Percentiles rank a stretch among this genome's conserved stretches.
Evolutionary conservation across 805 yeast species (phyloP).

Genomic region (Tetrapisispora taiwanensis): DNA sequence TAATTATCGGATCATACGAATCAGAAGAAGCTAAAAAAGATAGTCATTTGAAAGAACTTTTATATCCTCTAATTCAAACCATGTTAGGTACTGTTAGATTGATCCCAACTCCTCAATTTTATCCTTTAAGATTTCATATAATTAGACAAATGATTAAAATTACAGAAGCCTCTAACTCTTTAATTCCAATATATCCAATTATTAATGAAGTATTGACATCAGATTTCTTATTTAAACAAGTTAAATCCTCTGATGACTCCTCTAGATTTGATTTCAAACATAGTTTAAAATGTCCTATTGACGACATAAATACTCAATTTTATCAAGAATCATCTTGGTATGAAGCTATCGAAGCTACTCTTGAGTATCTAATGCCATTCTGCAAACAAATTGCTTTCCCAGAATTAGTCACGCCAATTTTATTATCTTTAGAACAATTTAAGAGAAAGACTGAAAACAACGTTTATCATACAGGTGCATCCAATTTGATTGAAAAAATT

Average conservation of each 20-base stretch:
- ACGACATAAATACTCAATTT: conserved; percentile 67
- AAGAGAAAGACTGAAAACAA: conserved; percentile 47
- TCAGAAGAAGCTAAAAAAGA: conserved; percentile 45
- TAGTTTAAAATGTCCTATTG: conserved; percentile 71
- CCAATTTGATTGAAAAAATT: conserved; percentile 63
- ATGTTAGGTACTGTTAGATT: conserved; percentile 82
- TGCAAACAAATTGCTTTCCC: conserved; percentile 90
- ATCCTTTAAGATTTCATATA: conserved; percentile 85
- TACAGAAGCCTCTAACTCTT: conserved; percentile 78
- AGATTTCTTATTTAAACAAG: conserved; percentile 63
- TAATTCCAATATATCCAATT: conserved; percentile 81
- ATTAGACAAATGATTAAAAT: conserved; percentile 72
- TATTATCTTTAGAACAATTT: conserved; percentile 69
- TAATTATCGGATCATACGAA: conserved; percentile 59
- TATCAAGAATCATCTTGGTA: conserved; percentile 84
- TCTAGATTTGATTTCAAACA: conserved; percentile 77
- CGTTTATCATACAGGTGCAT: conserved; percentile 65
- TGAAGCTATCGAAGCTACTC: conserved; percentile 66
- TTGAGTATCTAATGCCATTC: conserved; percentile 75
- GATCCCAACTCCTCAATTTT: conserved; percentile 87
- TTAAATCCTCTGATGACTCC: conserved; percentile 45
- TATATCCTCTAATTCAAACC: conserved; percentile 91
- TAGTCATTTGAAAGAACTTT: conserved; percentile 66
- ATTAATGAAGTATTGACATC: conserved; percentile 73
- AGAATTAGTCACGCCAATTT: conserved; percentile 77